These are phyloP conservation scores for Cicer judaicum DNA, from an alignment of 306 rosid species.

Conservation along the genomic window DNA sequence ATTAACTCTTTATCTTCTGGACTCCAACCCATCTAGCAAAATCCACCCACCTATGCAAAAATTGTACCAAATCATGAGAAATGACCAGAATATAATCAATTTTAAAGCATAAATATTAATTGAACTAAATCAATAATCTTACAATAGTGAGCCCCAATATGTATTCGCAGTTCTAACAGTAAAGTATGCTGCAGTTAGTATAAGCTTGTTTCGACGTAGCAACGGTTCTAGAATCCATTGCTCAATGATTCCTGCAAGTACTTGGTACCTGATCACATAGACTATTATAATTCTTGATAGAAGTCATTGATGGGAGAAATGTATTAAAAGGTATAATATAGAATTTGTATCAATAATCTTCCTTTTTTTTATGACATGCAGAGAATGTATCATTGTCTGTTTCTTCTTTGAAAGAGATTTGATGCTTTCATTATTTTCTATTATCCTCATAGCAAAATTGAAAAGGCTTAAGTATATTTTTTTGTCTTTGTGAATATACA, in stretches of 20 bases:
- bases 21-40: constrained; percentile 85
- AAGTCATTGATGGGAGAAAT: too few relatives aligned
- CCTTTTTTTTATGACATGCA: neutral
- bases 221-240: constrained; percentile 81
- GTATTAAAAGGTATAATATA: too few relatives aligned
- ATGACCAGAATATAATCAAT: neutral
- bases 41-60: constrained; percentile 83
- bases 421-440: neutral
- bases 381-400: neutral
- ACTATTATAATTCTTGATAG: neutral
- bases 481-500: too few relatives aligned
- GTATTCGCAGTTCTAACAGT: constrained; percentile 83
- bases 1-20: constrained; percentile 62
- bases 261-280: constrained; percentile 65
- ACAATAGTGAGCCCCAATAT: constrained; percentile 83
- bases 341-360: neutral
- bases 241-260: constrained; percentile 82
- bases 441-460: too few relatives aligned
- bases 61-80: constrained; percentile 27
- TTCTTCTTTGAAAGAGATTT: constrained; percentile 19
- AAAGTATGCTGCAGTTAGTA: constrained; percentile 71
- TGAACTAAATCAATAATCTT: constrained; percentile 48
- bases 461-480: too few relatives aligned
- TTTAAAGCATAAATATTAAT: neutral
- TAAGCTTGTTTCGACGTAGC: constrained; percentile 66